phyloP scores from a whole-genome alignment of 1,284 basidiomycete species.

The Trichosporon faecale region DNA sequence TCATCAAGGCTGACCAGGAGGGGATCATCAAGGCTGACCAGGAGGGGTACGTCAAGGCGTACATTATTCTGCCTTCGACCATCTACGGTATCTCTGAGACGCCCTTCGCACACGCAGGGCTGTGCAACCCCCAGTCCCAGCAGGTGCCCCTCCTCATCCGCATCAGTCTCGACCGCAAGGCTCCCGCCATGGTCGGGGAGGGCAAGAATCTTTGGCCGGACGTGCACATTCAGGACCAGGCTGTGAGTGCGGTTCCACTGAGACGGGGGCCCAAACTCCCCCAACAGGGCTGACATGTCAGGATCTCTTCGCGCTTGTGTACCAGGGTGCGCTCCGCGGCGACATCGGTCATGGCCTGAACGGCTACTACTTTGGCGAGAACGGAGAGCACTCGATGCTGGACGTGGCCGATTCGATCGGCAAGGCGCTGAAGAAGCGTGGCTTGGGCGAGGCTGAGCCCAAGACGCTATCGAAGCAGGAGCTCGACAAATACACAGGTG shows the following conservation, averaged over 20 bases:
- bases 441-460: constrained; percentile 34
- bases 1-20: constrained; percentile 44
- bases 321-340: constrained; percentile 27
- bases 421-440: constrained; percentile 24
- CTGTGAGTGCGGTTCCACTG: constrained; percentile 9
- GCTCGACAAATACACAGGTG: constrained; percentile 46
- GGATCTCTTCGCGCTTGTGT: constrained; percentile 39
- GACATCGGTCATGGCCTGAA: constrained; percentile 42
- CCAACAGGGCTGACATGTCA: not conserved
- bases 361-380: constrained; percentile 49
- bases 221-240: constrained; percentile 27
- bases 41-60: constrained; percentile 41
- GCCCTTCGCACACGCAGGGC: constrained; percentile 38
- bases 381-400: constrained; percentile 47
- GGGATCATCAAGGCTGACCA: constrained; percentile 40
- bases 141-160: constrained; percentile 46
- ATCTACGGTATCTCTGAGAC: constrained; percentile 49
- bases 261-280: not conserved
- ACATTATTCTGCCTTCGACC: constrained; percentile 51
- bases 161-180: constrained; percentile 43
- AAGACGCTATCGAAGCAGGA: constrained; percentile 42
- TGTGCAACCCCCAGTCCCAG: constrained; percentile 41
- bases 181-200: constrained; percentile 46
- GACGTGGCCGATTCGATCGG: constrained; percentile 42
- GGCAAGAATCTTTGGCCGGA: constrained; percentile 37